Evolutionary conservation across 768 basidiomycete genomes (phyloP).

Genomic region (Suillus brevipes): DNA sequence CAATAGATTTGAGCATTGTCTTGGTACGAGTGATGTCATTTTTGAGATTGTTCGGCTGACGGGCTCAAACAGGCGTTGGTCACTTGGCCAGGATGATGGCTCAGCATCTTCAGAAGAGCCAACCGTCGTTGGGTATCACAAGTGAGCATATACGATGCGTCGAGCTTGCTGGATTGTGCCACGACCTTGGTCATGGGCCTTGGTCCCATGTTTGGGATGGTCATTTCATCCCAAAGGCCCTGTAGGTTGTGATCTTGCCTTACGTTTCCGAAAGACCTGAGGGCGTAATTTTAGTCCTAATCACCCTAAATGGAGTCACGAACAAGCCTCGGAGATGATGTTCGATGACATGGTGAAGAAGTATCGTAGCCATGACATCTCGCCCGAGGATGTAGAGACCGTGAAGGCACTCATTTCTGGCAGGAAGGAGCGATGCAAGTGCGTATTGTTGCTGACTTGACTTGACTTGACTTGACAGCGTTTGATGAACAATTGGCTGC

Average conservation of each 20-base stretch:
- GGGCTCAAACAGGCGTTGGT: constrained; percentile 58
- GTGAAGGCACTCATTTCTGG: constrained; percentile 82
- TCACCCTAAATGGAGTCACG: constrained; percentile 61
- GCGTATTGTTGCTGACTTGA: constrained; percentile 21
- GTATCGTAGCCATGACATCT: constrained; percentile 49
- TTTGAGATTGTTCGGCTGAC: not conserved
- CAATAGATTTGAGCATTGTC: constrained; percentile 79
- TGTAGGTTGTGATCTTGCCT: constrained; percentile 43
- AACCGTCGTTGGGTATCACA: constrained; percentile 65
- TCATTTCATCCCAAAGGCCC: constrained; percentile 63
- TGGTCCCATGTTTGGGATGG: constrained; percentile 87
- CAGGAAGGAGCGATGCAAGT: constrained; percentile 52
- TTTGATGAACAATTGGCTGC: not conserved
- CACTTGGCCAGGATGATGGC: constrained; percentile 69
- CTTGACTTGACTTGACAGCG: not conserved
- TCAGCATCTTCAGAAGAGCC: constrained; percentile 52
- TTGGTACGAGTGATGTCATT: constrained; percentile 49
- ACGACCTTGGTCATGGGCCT: constrained; percentile 84
- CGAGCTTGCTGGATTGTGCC: constrained; percentile 78
- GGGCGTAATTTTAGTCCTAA: not conserved
- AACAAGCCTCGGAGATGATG: constrained; percentile 83
- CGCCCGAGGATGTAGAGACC: constrained; percentile 50
- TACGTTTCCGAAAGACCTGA: not conserved
- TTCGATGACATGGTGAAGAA: constrained; percentile 64
- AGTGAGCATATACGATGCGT: constrained; percentile 75